Conservation (phyloP, 2,329 filamentous ascomycete species). For the Rutstroemia sp. region DNA sequence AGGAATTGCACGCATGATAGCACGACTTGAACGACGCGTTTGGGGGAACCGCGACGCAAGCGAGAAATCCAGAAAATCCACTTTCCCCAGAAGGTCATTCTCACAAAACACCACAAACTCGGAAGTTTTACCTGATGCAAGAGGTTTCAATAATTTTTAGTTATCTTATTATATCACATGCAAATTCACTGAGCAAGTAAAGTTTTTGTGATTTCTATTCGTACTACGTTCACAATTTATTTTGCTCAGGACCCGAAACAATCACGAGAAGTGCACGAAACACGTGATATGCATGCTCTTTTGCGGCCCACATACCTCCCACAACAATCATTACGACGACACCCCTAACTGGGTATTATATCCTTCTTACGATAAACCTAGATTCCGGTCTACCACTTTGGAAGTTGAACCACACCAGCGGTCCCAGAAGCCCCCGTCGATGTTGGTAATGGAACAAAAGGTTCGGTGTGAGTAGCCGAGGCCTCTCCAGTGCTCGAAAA, state of each 20-base stretch:
- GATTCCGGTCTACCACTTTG: background rate
- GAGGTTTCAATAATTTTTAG: background rate
- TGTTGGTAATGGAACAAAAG: constrained; percentile 16
- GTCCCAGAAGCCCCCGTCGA: constrained; percentile 6
- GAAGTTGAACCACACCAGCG: constrained; percentile 1
- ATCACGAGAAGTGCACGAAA: background rate
- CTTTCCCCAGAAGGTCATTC: constrained; percentile 1
- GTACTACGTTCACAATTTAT: background rate
- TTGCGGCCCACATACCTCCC: background rate
- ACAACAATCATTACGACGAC: background rate
- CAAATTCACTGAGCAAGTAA: background rate
- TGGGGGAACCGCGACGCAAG: constrained; percentile 11
- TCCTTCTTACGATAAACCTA: background rate
- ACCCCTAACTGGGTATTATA: background rate
- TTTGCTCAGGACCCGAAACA: background rate
- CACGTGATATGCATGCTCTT: constrained; percentile 9
- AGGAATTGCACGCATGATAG: constrained; percentile 2
- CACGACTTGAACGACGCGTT: constrained; percentile 6
- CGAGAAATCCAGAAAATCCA: constrained; percentile 5
- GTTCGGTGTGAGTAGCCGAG: constrained; percentile 18
- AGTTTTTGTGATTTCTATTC: too few relatives aligned
- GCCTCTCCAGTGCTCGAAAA: constrained; percentile 18
- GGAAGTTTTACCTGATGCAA: background rate
- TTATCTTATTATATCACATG: background rate
- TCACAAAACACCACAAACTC: background rate